Base-by-base conservation (phyloP, 768 basidiomycete species). In the Coprinellus micaceus region DNA sequence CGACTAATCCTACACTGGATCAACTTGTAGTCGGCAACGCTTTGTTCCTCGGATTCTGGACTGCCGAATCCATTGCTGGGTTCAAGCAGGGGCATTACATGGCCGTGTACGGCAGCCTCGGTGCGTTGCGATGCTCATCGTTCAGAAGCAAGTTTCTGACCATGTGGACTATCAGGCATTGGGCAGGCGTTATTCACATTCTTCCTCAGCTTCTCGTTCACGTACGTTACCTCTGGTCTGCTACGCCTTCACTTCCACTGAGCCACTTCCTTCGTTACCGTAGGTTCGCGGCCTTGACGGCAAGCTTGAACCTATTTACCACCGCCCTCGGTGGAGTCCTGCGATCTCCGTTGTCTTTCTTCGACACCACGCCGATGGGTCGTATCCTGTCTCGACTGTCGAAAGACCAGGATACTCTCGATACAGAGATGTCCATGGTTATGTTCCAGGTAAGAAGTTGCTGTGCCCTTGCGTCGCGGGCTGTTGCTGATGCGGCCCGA, bases 1-100 rank as follows among this genome's bases (percentile, higher is more conserved):
- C n/a, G n/a, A n/a, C n/a, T n/a, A n/a, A n/a, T n/a, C n/a, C n/a
- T n/a, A n/a, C n/a, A n/a, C n/a, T n/a, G 45, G 4, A 17, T 29
- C 15, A 6, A 29, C 2, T 33, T 30, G 21, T 53, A 81, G 87
- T 90, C 29, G 82, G 77, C 0, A 85, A 81, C 60, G 85, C 79
- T 29, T 66, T 92, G 3, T 83, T 87, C 72, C 76, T 92, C 19
- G 88, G 88, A 0, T 89, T 84, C 61, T 92, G 89, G 89, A 83
- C 84, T 0, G 74, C 76, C 0, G 56, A 72, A 17, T 79, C 71
- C n/a, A 79, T 90, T 17, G 57, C 61, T 4, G 78, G 81, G 2
- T 86, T 89, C 64, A 65, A 37, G 3, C 80, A 87, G 64, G 81
- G 78, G 0, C 72, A 84, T 30, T 92, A 92, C 66, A 91, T 92